phyloP scores from a whole-genome alignment of 495 filamentous ascomycete genomes.

The Hyaloscypha finlandica region DNA sequence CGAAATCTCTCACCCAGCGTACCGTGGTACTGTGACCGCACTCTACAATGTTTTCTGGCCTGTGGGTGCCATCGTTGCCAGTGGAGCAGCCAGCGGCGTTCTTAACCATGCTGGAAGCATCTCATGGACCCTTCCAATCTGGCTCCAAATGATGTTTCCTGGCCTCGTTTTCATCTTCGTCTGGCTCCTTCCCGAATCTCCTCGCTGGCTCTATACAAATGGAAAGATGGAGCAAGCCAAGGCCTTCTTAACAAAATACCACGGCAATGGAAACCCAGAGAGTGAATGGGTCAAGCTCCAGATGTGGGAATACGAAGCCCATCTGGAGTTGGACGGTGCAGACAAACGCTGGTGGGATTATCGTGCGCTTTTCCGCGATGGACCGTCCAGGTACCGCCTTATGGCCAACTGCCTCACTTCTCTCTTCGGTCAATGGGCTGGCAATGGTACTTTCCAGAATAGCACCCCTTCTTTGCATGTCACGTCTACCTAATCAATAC shows the following conservation, averaged over 20 bases:
- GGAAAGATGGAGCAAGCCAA: conserved; percentile 36
- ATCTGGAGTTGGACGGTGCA: conserved; percentile 47
- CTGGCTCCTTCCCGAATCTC: conserved; percentile 37
- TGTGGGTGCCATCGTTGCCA: conserved; percentile 29
- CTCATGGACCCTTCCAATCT: conserved; percentile 55
- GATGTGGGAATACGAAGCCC: conserved; percentile 49
- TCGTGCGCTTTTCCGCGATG: conserved; percentile 51
- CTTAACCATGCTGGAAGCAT: conserved; percentile 23
- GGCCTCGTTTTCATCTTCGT: conserved; percentile 20
- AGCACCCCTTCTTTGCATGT: conserved; percentile 10
- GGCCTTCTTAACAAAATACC: conserved; percentile 45
- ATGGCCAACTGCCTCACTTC: conserved; percentile 42
- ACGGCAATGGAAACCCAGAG: conserved; percentile 42
- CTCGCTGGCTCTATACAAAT: conserved; percentile 33
- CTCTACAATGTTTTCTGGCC: conserved; percentile 59
- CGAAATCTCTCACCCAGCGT: conserved; percentile 73
- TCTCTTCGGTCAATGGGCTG: conserved; percentile 66
- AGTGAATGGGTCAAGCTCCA: conserved; percentile 46
- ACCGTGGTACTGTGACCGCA: conserved; percentile 66
- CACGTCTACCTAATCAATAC: conserved; percentile 20
- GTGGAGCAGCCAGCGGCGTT: conserved; percentile 6
- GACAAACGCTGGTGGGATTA: conserved; percentile 64
- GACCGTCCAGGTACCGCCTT: conserved; percentile 47
- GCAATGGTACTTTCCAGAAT: conserved; percentile 42
- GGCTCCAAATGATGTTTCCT: conserved; percentile 42